Evolutionary conservation across 805 yeast species (phyloP).

Genomic region (Danielia oregonensis): DNA sequence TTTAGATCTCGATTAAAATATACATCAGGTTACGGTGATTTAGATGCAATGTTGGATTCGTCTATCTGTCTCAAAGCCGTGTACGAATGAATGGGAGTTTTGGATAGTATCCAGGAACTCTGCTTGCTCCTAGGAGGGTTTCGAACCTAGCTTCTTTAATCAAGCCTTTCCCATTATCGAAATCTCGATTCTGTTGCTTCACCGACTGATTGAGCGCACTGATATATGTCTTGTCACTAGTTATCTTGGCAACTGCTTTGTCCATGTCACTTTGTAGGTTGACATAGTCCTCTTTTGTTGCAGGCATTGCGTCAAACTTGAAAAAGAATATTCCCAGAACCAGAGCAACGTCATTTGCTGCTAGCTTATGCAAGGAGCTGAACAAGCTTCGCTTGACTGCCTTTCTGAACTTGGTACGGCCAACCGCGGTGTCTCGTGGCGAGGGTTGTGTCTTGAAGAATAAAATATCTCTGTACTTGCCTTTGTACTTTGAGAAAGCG

Average conservation of each 20-base stretch:
- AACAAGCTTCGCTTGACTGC: slow-evolving; percentile 29
- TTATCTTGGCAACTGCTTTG: slow-evolving; percentile 9
- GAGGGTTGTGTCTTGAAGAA: slow-evolving; percentile 22
- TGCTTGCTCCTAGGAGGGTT: slow-evolving; percentile 10
- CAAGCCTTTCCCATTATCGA: slow-evolving; percentile 1
- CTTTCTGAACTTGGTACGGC: slow-evolving; percentile 25
- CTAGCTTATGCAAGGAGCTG: slow-evolving; percentile 8
- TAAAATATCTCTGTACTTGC: slow-evolving; percentile 19
- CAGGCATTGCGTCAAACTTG: slow-evolving; percentile 8
- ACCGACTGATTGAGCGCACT: slow-evolving; percentile 1
- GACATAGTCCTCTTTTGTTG: slow-evolving; percentile 3
- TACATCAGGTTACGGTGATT: background rate
- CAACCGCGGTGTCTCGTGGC: slow-evolving; percentile 34
- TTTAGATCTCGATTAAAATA: background rate
- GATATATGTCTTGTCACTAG: slow-evolving; percentile 2
- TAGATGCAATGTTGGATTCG: background rate
- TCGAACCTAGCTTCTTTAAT: slow-evolving; percentile 8
- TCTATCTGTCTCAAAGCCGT: too few species aligned
- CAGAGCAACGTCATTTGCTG: slow-evolving; percentile 4
- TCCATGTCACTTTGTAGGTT: slow-evolving; percentile 2
- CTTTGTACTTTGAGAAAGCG: slow-evolving; percentile 22
- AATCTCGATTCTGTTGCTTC: slow-evolving; percentile 7
- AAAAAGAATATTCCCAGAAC: slow-evolving; percentile 15
- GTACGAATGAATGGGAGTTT: slow-evolving; percentile 10
- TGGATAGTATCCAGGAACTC: slow-evolving; percentile 14